Conservation (phyloP, 2,329 filamentous ascomycete genomes). For the Alternaria novae-zelandiae region DNA sequence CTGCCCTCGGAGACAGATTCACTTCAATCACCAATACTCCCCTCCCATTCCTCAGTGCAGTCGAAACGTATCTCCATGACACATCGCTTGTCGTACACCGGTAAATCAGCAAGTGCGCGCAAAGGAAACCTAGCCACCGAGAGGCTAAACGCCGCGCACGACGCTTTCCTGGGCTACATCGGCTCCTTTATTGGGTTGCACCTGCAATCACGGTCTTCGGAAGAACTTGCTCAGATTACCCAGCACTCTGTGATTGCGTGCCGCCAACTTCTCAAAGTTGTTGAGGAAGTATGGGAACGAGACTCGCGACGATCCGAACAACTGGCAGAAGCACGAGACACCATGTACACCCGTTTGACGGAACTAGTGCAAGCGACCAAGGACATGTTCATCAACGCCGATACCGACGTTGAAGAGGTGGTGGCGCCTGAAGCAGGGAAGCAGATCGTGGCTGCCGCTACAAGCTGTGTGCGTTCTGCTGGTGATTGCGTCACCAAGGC, state of each 20-base stretch:
- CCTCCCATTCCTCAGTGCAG: conserved; percentile 36
- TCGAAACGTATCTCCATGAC: conserved; percentile 62
- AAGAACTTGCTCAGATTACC: conserved; percentile 81
- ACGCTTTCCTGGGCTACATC: conserved; percentile 86
- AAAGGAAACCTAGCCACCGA: conserved; percentile 82
- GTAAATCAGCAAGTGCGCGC: conserved; percentile 66
- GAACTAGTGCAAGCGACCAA: conserved; percentile 81
- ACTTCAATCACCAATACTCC: conserved; percentile 37
- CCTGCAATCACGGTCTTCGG: conserved; percentile 87
- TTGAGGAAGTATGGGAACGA: conserved; percentile 82
- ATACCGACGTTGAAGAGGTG: conserved; percentile 74
- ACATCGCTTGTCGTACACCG: conserved; percentile 79
- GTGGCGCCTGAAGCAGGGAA: conserved; percentile 82
- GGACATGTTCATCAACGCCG: conserved; percentile 74
- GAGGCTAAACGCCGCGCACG: conserved; percentile 78
- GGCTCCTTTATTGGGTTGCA: conserved; percentile 94
- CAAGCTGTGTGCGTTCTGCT: conserved; percentile 85
- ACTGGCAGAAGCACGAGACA: conserved; percentile 71
- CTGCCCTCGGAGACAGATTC: conserved; percentile 47
- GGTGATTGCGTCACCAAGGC: conserved; percentile 91
- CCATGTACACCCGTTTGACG: conserved; percentile 80
- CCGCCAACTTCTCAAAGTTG: conserved; percentile 75
- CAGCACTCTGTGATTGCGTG: conserved; percentile 84
- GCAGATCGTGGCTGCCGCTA: conserved; percentile 77
- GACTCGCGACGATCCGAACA: conserved; percentile 71